Conservation (phyloP, 257 asterid species). For the Orobanche coerulescens region DNA sequence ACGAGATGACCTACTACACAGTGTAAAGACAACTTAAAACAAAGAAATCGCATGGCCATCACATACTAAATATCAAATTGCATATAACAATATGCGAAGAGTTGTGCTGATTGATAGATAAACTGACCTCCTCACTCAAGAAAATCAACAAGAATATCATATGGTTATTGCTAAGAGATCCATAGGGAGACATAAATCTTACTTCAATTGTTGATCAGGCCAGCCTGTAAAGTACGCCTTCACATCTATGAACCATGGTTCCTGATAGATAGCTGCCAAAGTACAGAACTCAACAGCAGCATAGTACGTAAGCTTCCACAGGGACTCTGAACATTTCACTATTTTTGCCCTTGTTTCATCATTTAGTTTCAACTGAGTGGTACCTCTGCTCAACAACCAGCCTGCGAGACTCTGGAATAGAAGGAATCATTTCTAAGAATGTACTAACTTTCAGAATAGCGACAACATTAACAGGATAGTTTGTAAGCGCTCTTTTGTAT, state of each 20-base stretch:
- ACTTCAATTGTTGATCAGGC: constrained; percentile 78
- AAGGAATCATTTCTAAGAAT: constrained; percentile 24
- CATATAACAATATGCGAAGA: not conserved
- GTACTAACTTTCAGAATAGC: constrained; percentile 1
- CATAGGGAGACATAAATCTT: constrained; percentile 20
- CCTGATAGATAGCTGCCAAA: constrained; percentile 39
- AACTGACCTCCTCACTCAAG: constrained; percentile 6
- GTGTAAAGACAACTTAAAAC: constrained; percentile 2
- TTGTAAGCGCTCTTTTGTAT: not conserved
- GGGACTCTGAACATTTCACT: constrained; percentile 79
- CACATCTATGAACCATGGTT: constrained; percentile 69
- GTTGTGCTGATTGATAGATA: not conserved
- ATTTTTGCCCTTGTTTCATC: constrained; percentile 54
- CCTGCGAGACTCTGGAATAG: constrained; percentile 60
- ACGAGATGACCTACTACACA: not conserved
- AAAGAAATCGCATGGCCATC: not conserved
- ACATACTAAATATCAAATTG: not conserved
- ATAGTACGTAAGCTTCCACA: constrained; percentile 93
- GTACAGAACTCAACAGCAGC: constrained; percentile 56
- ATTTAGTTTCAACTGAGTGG: constrained; percentile 35
- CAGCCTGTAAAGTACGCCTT: constrained; percentile 65
- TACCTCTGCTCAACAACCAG: constrained; percentile 53
- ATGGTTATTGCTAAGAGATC: constrained; percentile 6
- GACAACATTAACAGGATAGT: not conserved
- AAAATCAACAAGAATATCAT: constrained; percentile 1